Conservation (phyloP, 2,329 filamentous ascomycete species). For the Claviceps sp. region DNA sequence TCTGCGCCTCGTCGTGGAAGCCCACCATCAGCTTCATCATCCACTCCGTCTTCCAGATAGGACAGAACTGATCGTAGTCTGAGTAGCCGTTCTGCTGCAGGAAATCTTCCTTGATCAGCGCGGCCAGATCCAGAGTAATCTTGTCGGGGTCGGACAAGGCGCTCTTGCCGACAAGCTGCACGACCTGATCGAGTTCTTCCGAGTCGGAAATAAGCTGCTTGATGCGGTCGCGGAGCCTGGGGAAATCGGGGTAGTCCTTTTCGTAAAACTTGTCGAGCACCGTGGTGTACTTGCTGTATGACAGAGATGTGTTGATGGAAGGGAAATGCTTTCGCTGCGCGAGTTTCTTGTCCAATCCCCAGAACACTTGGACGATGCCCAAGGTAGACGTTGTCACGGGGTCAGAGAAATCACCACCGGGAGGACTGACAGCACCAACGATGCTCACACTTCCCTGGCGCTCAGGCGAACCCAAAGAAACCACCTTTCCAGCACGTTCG, state of each 20-base stretch:
- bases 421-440: constrained; percentile 91
- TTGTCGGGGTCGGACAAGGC: constrained; percentile 94
- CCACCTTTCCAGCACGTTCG: constrained; percentile 86
- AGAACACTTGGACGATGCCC: constrained; percentile 97
- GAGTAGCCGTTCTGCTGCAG: constrained; percentile 98
- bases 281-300: constrained; percentile 92
- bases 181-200: constrained; percentile 95
- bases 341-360: constrained; percentile 99
- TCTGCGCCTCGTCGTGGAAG: constrained; percentile 95
- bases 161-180: constrained; percentile 95
- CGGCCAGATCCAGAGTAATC: constrained; percentile 89
- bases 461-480: constrained; percentile 76
- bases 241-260: constrained; percentile 88
- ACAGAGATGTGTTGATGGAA: constrained; percentile 87
- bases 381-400: constrained; percentile 89
- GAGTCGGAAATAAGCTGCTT: constrained; percentile 88
- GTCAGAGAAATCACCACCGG: constrained; percentile 98
- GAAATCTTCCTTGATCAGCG: constrained; percentile 94
- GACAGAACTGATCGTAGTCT: constrained; percentile 98
- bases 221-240: constrained; percentile 81
- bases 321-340: constrained; percentile 99
- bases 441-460: constrained; percentile 90
- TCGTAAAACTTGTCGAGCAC: constrained; percentile 89
- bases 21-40: constrained; percentile 99
- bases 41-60: constrained; percentile 98